Base-by-base conservation (phyloP, 2,329 filamentous ascomycete species). In the Proliferodiscus dingleyae region DNA sequence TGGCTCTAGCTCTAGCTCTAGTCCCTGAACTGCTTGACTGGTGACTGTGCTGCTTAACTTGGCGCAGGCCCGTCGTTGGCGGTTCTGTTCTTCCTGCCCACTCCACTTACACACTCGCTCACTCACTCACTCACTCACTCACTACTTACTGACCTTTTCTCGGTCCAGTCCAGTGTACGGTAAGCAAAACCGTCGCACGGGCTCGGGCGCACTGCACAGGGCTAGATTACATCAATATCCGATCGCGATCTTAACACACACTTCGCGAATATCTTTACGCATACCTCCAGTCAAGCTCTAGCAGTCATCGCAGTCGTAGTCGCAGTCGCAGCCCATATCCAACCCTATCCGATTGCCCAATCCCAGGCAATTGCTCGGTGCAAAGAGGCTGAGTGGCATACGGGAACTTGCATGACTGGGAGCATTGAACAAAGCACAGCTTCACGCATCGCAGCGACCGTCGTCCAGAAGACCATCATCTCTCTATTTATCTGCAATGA, bases 361-460 rank as follows among this genome's bases (percentile, higher is more conserved):
- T 42, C 47, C 51, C 45, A 39, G 43, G 24, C 28, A 42, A 41
- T 30, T 45, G 37, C 50, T 41, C 38, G 46, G 46, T 53, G 52
- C 51, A 58, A 50, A 53, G 52, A 61, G 57, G 58, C 58, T 60
- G 58, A 59, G 48, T 46, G 45, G 49, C 43, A 48, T 49, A 49
- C 48, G 50, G 53, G 50, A 47, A 40, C 34, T 11, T 37, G 34
- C 34, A 51, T 51, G 43, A 53, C 41, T 43, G 51, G 42, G 33
- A 52, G 46, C 46, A 47, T 38, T 38, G 41, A 45, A 59, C 48
- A 58, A 55, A 60, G 56, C 55, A 50, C 52, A 52, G 47, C 50
- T 54, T 55, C 44, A 28, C 37, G 26, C 43, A 51, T 51, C 45
- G 43, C 32, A 36, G 45, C 23, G 24, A 53, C 34, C 44, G 43